A percentile compares a stretch with the other conserved stretches of the same genome.
These are phyloP conservation scores for Parietaria judaica DNA, from an alignment of 306 rosid species.

Conservation along the genomic window DNA sequence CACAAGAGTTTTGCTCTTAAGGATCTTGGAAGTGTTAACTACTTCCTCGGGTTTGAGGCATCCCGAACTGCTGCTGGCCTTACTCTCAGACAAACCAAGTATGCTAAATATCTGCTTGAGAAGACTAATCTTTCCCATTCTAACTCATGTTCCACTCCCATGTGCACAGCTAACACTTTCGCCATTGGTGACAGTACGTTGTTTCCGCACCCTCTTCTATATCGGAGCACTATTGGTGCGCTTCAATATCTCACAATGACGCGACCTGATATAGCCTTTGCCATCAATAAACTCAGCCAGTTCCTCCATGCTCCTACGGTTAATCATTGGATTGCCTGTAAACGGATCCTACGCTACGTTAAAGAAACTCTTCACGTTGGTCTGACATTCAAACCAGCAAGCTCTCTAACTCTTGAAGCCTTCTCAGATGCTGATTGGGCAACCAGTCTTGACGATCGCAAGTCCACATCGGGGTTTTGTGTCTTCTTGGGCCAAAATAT, in stretches of 20 bases:
- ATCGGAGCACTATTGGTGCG: background rate
- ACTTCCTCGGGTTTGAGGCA: background rate
- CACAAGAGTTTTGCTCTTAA: background rate
- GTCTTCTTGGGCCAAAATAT: background rate
- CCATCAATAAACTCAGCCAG: background rate
- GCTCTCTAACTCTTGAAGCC: background rate
- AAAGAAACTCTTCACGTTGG: background rate
- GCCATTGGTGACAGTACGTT: background rate
- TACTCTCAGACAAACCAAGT: background rate
- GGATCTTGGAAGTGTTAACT: background rate
- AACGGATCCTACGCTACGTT: background rate
- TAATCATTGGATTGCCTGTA: background rate
- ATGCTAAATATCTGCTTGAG: background rate
- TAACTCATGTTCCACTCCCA: background rate
- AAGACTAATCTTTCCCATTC: background rate
- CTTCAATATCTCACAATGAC: background rate
- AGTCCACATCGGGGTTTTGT: background rate
- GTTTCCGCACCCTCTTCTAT: too few species aligned
- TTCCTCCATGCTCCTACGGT: background rate
- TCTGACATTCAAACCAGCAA: background rate
- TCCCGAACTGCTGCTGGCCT: background rate
- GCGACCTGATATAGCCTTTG: background rate
- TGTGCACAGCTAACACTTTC: background rate
- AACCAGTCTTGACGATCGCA: background rate
- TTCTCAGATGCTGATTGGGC: background rate